These are phyloP conservation scores for Panellus pusillus DNA, from an alignment of 768 basidiomycete species.

Conservation along the genomic window DNA sequence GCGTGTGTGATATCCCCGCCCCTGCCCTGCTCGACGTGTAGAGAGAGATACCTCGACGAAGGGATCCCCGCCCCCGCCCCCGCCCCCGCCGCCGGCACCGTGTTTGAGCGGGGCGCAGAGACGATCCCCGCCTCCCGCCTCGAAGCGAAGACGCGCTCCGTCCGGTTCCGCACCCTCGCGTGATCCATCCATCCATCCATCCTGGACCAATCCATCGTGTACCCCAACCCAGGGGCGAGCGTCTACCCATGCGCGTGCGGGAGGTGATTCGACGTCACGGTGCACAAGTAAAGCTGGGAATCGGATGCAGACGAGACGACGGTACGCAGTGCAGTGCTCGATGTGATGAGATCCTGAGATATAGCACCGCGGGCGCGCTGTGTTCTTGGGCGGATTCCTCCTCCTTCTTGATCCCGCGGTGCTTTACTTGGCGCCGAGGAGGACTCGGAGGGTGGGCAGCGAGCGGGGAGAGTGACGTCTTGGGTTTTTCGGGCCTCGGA, in stretches of 20 bases:
- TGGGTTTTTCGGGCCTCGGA: constrained; percentile 52
- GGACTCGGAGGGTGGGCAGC: constrained; percentile 78
- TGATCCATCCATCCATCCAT: too few relatives aligned
- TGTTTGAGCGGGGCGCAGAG: constrained; percentile 77
- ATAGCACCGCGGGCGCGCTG: constrained; percentile 52
- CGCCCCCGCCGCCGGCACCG: constrained; percentile 51
- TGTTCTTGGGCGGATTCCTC: constrained; percentile 80
- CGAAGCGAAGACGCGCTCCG: constrained; percentile 60
- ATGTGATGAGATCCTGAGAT: too few relatives aligned
- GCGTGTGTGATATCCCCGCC: too few relatives aligned
- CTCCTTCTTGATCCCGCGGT: constrained; percentile 85
- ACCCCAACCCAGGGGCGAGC: constrained; percentile 84
- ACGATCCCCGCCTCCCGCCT: constrained; percentile 70
- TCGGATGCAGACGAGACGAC: constrained; percentile 88
- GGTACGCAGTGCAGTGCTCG: constrained; percentile 80
- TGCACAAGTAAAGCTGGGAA: too few relatives aligned
- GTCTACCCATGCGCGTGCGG: constrained; percentile 96
- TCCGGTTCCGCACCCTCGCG: constrained; percentile 89
- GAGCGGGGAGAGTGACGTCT: constrained; percentile 77
- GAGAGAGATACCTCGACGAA: constrained; percentile 79
- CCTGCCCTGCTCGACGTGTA: too few relatives aligned
- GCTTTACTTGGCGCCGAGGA: constrained; percentile 97
- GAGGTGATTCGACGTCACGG: constrained; percentile 85
- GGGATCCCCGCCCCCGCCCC: constrained; percentile 64
- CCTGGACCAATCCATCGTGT: too few relatives aligned